Conservation (phyloP, 2,329 filamentous ascomycete species). For the Botrytis medusae region DNA sequence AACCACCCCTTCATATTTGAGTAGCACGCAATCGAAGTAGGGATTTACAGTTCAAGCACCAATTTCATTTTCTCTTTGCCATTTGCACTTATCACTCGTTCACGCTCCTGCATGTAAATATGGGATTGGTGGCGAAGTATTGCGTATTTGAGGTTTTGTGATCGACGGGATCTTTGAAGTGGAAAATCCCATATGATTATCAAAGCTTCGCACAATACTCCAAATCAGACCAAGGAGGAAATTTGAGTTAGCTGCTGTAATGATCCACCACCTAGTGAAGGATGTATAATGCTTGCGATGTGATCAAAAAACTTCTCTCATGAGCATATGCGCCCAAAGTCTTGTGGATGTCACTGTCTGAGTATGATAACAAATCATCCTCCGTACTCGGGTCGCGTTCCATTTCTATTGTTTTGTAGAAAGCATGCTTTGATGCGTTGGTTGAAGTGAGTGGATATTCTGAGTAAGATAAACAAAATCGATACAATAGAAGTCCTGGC, state of each 20-base stretch:
- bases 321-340: not conserved
- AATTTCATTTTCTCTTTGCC: not conserved
- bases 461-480: not conserved
- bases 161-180: not conserved
- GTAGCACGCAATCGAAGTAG: not conserved
- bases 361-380: not conserved
- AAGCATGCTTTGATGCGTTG: not conserved
- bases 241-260: not conserved
- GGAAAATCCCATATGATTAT: not conserved
- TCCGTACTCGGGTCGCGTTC: not conserved
- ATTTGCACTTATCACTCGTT: not conserved
- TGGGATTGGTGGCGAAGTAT: not conserved
- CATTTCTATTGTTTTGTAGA: not conserved
- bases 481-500: not conserved
- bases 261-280: too few relatives aligned
- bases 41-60: not conserved
- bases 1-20: not conserved
- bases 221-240: not conserved
- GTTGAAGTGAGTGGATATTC: not conserved
- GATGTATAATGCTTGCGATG: slow-evolving; percentile 1
- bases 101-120: not conserved
- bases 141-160: not conserved
- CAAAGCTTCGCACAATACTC: not conserved
- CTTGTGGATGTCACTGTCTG: not conserved
- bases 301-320: not conserved